Evolutionary conservation across 148 eudicot genomes (phyloP), one percentile per base, ranked within the genome.

Genomic region (Silene conica): DNA sequence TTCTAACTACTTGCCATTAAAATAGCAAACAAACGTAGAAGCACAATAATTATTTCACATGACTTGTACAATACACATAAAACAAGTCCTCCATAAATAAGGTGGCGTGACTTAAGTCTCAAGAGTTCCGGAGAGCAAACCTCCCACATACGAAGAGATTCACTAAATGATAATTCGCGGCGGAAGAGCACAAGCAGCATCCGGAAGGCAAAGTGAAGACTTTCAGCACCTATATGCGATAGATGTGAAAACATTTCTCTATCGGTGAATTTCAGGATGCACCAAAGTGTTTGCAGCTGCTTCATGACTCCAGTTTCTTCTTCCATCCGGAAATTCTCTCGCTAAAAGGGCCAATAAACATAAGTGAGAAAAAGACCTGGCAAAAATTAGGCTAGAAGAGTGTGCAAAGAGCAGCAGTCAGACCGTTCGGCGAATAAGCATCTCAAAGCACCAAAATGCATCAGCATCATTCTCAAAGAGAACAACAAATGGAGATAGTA

Each of bases 371-470:
- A 56, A 79, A 46, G 25, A 28, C 48, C 60, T 25, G 38, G 54
- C 5, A 61, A 23, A 38, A 46, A 12, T 16, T 45, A n/a, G 54
- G 21, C 46, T 25, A 76, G 66, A 71, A 70, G 22, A 78, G 31
- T 46, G 50, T 48, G 23, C 61, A 63, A 73, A 45, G 69, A 23
- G 66, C 16, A 55, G 43, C 52, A 70, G 57, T 80, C 67, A 43
- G 16, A 94, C 98, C 91, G 88, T 88, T 89, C 98, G 89, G 68
- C 97, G 87, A 73, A 94, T 76, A 84, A 94, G 96, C 97, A 88
- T 94, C 86, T 94, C 98, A 81, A 94, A 94, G 86, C 98, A 89
- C 98, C 98, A 94, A 83, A 94, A 94, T 70, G 98, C 98, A 87
- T 94, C 98, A 76, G 98, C 98, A 73, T 94, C 83, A 80, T 94